A percentile compares a stretch with the other conserved stretches of the same genome.
Evolutionary conservation across 345 rosid genomes (phyloP).

Genomic region (Lepidium sativum): DNA sequence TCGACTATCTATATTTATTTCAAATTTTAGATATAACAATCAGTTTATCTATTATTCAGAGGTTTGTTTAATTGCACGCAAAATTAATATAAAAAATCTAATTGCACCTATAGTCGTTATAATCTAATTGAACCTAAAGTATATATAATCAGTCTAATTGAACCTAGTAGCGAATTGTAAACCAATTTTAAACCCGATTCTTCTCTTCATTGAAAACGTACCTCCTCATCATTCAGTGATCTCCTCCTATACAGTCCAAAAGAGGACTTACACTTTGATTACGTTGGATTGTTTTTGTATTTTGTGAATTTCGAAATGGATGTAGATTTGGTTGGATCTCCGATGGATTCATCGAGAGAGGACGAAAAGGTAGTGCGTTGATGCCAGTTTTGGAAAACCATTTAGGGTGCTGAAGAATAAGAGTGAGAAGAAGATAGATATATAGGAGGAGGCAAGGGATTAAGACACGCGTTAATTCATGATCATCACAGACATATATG

Average conservation of each 20-base stretch:
- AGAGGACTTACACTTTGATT: constrained; percentile 43
- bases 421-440: constrained; percentile 43
- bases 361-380: constrained; percentile 17
- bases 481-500: constrained; percentile 46
- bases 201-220: constrained; percentile 29
- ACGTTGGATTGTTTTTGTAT: constrained; percentile 40
- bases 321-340: no score
- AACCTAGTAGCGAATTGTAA: no score
- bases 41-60: no score
- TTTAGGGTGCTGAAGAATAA: constrained; percentile 53
- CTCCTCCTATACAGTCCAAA: constrained; percentile 48
- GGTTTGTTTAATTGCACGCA: no score
- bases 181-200: no score
- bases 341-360: constrained; percentile 30
- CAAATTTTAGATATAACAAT: no score
- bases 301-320: constrained; percentile 25
- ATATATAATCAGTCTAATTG: no score
- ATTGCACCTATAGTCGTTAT: no score
- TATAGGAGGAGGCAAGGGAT: constrained; percentile 34
- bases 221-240: constrained; percentile 60
- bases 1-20: no score
- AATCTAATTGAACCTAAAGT: no score
- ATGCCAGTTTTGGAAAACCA: constrained; percentile 45
- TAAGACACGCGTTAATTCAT: constrained; percentile 35
- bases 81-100: no score